Percentiles rank a stretch among this genome's conserved stretches.
Conservation (phyloP, 345 rosid genomes). For the Hypericum perforatum region DNA sequence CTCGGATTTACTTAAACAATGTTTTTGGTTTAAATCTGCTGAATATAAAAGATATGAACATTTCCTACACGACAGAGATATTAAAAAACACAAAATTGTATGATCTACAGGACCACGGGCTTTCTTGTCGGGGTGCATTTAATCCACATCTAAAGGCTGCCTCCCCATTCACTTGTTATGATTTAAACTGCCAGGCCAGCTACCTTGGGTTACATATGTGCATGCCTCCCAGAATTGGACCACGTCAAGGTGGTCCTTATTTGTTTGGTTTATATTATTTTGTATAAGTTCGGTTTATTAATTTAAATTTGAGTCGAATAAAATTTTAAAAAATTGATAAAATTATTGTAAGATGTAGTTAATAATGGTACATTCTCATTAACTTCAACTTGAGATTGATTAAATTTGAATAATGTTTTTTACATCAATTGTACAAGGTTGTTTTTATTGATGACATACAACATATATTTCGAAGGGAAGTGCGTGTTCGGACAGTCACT, state of each 20-base stretch:
- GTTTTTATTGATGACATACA: slow-evolving; percentile 1
- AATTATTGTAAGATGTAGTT: too few species aligned
- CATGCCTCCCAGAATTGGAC: too few species aligned
- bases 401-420: slow-evolving; percentile 2
- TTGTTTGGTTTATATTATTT: too few species aligned
- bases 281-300: too few species aligned
- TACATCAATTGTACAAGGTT: neutral
- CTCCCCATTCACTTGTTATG: neutral
- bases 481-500: neutral
- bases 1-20: too few species aligned
- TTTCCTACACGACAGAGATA: too few species aligned
- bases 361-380: neutral
- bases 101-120: slow-evolving; percentile 19
- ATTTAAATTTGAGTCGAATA: too few species aligned
- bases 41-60: too few species aligned
- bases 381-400: slow-evolving; percentile 12
- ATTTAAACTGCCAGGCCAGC: slow-evolving; percentile 2
- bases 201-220: neutral
- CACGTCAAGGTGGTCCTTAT: too few species aligned
- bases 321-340: too few species aligned
- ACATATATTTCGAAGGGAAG: slow-evolving; percentile 2
- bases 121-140: slow-evolving; percentile 7
- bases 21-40: too few species aligned
- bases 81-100: too few species aligned
- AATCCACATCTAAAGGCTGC: slow-evolving; percentile 10